phyloP scores from a whole-genome alignment of 371 early-diverging fungal species.

The Mucor lusitanicus region DNA sequence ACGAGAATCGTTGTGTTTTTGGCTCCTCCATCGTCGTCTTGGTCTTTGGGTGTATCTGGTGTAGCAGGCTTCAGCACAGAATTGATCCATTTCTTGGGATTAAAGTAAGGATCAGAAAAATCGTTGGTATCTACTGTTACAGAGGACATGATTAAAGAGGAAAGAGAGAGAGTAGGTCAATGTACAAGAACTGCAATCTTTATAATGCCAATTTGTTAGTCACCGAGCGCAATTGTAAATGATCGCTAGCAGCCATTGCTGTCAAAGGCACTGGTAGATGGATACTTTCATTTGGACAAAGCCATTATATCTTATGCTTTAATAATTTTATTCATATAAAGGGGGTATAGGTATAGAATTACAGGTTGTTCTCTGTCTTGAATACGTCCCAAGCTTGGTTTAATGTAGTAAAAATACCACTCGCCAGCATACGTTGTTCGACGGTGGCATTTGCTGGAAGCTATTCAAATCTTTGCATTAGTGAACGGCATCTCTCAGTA shows the following conservation, averaged over 20 bases:
- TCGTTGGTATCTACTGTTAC: slow-evolving; percentile 23
- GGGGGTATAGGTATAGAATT: slow-evolving; percentile 30
- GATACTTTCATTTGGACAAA: no score
- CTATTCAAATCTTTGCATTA: slow-evolving; percentile 23
- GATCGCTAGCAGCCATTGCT: no score
- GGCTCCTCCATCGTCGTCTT: slow-evolving; percentile 7
- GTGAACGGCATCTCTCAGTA: no score
- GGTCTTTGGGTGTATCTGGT: not conserved
- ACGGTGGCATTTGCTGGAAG: slow-evolving; percentile 60
- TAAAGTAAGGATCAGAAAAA: slow-evolving; percentile 52
- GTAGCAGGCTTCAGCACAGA: slow-evolving; percentile 31
- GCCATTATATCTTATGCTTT: no score
- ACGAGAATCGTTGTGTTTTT: slow-evolving; percentile 58
- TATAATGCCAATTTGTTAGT: not conserved
- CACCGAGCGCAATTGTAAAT: not conserved
- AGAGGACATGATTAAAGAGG: slow-evolving; percentile 17
- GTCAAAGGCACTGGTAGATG: no score
- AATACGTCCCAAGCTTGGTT: slow-evolving; percentile 96
- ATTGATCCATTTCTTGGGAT: slow-evolving; percentile 71
- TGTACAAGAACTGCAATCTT: not conserved
- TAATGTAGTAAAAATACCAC: slow-evolving; percentile 80
- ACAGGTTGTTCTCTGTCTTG: slow-evolving; percentile 15
- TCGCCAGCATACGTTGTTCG: slow-evolving; percentile 88
- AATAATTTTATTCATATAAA: not conserved
- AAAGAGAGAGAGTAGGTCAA: not conserved